Evolutionary conservation across 1,284 basidiomycete species (phyloP).

Genomic region (Rugosomyces carneus): DNA sequence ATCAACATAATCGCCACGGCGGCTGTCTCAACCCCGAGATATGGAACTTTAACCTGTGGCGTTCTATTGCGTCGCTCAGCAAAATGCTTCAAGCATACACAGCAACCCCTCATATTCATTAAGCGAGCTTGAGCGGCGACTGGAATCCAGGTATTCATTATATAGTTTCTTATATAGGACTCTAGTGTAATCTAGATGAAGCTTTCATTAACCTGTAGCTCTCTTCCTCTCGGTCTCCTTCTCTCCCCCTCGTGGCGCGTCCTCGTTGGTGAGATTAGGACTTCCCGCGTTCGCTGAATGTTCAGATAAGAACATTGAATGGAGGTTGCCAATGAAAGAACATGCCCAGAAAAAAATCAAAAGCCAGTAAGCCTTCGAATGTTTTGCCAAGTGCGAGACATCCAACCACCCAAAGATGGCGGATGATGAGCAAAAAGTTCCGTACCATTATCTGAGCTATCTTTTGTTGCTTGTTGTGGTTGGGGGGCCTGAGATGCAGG

Average conservation of each 20-base stretch:
- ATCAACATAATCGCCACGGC: conserved; percentile 14
- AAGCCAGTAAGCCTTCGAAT: conserved; percentile 62
- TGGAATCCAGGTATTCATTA: conserved; percentile 8
- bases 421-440: conserved; percentile 51
- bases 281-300: conserved; percentile 15
- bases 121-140: conserved; percentile 3
- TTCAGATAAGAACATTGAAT: conserved; percentile 15
- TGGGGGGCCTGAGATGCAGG: conserved; percentile 21
- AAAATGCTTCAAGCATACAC: neutral
- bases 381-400: conserved; percentile 61
- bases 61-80: conserved; percentile 9
- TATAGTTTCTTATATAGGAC: conserved; percentile 6
- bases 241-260: conserved; percentile 18
- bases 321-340: conserved; percentile 28
- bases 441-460: conserved; percentile 66
- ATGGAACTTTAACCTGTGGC: conserved; percentile 10
- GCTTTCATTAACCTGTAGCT: conserved; percentile 32
- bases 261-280: conserved; percentile 16
- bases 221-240: conserved; percentile 31
- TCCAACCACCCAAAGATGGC: conserved; percentile 54
- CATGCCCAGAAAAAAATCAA: conserved; percentile 50
- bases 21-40: conserved; percentile 7
- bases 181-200: conserved; percentile 6
- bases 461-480: conserved; percentile 24
- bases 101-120: conserved; percentile 1